Percentiles rank a stretch among this genome's conserved stretches.
Conservation (phyloP, 768 basidiomycete genomes). For the Russula ochroleuca region DNA sequence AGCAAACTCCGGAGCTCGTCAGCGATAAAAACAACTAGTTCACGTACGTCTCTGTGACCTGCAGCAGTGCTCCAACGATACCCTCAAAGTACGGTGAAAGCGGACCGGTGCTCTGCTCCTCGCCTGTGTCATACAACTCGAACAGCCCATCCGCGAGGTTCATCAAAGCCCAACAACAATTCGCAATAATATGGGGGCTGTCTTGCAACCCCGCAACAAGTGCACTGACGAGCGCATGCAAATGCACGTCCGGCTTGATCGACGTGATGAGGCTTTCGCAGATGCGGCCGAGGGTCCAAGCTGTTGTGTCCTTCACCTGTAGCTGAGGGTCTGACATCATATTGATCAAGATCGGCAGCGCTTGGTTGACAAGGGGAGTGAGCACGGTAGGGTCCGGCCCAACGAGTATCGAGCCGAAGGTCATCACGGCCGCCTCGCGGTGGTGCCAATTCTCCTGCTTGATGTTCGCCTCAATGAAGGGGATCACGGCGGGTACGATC, state of each 20-base stretch:
- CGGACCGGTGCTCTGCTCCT: conserved; percentile 52
- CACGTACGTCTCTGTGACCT: conserved; percentile 79
- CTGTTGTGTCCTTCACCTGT: conserved; percentile 94
- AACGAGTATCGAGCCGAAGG: conserved; percentile 95
- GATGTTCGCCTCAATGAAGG: conserved; percentile 97
- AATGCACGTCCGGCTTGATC: conserved; percentile 86
- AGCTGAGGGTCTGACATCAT: conserved; percentile 88
- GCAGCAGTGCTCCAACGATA: conserved; percentile 76
- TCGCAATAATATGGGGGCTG: conserved; percentile 80
- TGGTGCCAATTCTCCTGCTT: conserved; percentile 88
- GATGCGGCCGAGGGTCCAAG: conserved; percentile 95
- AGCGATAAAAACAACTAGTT: not conserved
- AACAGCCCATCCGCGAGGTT: conserved; percentile 90
- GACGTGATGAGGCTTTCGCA: conserved; percentile 82
- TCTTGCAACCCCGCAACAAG: conserved; percentile 78
- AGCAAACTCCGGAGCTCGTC: not conserved
- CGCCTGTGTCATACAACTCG: conserved; percentile 59
- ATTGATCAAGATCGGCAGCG: conserved; percentile 86
- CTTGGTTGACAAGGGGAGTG: conserved; percentile 88
- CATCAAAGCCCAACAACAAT: conserved; percentile 96
- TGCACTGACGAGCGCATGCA: conserved; percentile 77
- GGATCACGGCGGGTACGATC: conserved; percentile 90
- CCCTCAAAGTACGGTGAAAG: conserved; percentile 88
- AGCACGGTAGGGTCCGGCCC: conserved; percentile 88
- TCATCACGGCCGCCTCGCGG: conserved; percentile 97